Conservation (phyloP, 805 yeast species). For the Sugiyamaella valdiviana region DNA sequence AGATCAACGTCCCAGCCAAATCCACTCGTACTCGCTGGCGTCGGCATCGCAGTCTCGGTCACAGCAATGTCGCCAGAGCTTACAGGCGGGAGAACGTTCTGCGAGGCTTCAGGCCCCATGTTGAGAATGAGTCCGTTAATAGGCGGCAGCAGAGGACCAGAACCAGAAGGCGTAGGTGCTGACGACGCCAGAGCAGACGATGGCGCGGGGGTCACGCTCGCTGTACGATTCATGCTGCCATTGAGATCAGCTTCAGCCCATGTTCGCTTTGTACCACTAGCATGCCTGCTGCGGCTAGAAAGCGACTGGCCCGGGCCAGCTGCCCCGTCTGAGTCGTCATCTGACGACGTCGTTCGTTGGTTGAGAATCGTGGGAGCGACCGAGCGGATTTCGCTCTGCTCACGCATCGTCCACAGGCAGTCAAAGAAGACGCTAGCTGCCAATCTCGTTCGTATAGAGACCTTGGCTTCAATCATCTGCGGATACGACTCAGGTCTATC, state of each 20-base stretch:
- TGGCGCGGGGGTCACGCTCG: background rate
- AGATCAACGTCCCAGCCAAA: constrained; percentile 44
- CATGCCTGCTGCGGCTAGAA: background rate
- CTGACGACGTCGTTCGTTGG: constrained; percentile 15
- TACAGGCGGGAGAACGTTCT: background rate
- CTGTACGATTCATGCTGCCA: background rate
- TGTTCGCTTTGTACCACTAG: background rate
- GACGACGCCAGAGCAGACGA: background rate
- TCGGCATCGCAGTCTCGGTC: too few relatives aligned
- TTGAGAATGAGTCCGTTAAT: constrained; percentile 2
- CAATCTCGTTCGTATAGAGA: constrained; percentile 70
- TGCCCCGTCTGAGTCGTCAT: constrained; percentile 10
- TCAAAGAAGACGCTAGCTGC: constrained; percentile 91
- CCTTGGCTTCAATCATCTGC: constrained; percentile 18
- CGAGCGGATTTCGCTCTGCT: constrained; percentile 58
- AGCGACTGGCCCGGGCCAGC: background rate
- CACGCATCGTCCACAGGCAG: constrained; percentile 74
- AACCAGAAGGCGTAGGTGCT: background rate
- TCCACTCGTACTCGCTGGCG: background rate
- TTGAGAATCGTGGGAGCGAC: constrained; percentile 32
- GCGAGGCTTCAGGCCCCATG: background rate
- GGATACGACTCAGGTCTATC: constrained; percentile 36
- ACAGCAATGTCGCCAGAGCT: background rate
- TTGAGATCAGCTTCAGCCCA: background rate
- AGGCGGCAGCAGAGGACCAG: background rate